Conservation (phyloP, 2,329 filamentous ascomycete species). For the Neonectria magnoliae region DNA sequence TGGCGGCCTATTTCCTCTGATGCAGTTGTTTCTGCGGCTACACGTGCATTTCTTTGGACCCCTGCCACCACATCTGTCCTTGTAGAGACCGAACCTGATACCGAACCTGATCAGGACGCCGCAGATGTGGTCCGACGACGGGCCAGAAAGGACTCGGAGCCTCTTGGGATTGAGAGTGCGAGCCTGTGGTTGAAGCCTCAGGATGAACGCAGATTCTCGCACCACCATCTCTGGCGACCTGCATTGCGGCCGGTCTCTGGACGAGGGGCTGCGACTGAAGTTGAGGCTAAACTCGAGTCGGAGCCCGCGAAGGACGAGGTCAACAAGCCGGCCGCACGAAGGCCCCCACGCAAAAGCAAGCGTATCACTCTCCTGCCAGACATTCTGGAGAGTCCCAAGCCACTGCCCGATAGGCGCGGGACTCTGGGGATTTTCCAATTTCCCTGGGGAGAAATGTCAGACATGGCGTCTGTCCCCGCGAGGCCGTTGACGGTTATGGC, state of each 20-base stretch:
- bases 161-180: slow-evolving; percentile 37
- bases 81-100: slow-evolving; percentile 18
- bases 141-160: slow-evolving; percentile 23
- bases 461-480: slow-evolving; percentile 59
- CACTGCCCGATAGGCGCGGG: slow-evolving; percentile 65
- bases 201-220: slow-evolving; percentile 11
- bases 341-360: slow-evolving; percentile 64
- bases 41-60: slow-evolving; percentile 37
- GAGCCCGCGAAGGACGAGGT: slow-evolving; percentile 28
- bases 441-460: slow-evolving; percentile 72
- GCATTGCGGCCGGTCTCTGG: slow-evolving; percentile 10
- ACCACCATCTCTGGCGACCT: slow-evolving; percentile 34
- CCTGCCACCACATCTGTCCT: slow-evolving; percentile 26
- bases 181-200: slow-evolving; percentile 34
- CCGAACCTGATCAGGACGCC: slow-evolving; percentile 19
- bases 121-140: slow-evolving; percentile 11
- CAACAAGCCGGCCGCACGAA: slow-evolving; percentile 58
- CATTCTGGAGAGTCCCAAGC: slow-evolving; percentile 70
- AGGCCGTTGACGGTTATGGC: slow-evolving; percentile 53
- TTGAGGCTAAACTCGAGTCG: not conserved
- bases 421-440: slow-evolving; percentile 74
- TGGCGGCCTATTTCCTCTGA: slow-evolving; percentile 35
- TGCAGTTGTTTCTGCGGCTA: slow-evolving; percentile 16
- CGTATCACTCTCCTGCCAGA: slow-evolving; percentile 70
- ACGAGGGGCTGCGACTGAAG: not conserved